These are phyloP conservation scores for Fusarium sp. DNA, from an alignment of 2,329 filamentous ascomycete genomes.

Conservation along the genomic window DNA sequence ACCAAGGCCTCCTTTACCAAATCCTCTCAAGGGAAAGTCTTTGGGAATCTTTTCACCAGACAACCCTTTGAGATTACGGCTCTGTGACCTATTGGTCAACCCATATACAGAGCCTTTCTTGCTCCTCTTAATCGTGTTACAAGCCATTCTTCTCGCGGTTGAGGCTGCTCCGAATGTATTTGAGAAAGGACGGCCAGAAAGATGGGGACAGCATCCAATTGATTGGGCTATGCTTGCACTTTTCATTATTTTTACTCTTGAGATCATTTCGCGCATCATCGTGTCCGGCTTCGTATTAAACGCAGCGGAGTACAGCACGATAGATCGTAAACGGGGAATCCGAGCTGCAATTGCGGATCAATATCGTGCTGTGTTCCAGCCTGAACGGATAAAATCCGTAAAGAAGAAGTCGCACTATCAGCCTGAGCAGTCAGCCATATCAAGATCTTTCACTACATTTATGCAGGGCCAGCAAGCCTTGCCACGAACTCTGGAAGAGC, in stretches of 20 bases:
- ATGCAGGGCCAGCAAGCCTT: conserved; percentile 70
- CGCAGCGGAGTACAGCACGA: conserved; percentile 90
- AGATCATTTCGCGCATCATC: conserved; percentile 84
- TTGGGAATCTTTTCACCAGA: conserved; percentile 86
- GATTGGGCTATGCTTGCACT: conserved; percentile 86
- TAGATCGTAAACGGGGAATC: conserved; percentile 81
- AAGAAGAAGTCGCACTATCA: conserved; percentile 63
- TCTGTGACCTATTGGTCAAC: conserved; percentile 89
- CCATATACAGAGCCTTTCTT: conserved; percentile 89
- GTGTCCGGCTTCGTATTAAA: conserved; percentile 96
- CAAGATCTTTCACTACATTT: conserved; percentile 84
- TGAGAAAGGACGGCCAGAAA: conserved; percentile 67
- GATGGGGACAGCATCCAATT: conserved; percentile 76
- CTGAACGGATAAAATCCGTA: conserved; percentile 78
- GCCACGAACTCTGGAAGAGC: conserved; percentile 76
- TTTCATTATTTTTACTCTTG: conserved; percentile 90
- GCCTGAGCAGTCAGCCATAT: conserved; percentile 72
- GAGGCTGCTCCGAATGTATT: conserved; percentile 82
- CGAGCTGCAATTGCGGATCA: conserved; percentile 80
- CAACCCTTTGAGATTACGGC: conserved; percentile 76
- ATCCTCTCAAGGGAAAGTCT: conserved; percentile 88
- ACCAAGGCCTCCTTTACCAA: conserved; percentile 61
- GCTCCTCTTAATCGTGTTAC: conserved; percentile 86
- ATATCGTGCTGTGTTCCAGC: conserved; percentile 83
- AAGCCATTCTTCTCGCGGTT: conserved; percentile 88